phyloP scores from a whole-genome alignment of 2,329 filamentous ascomycete genomes.

The Pseudogymnoascus sp. region DNA sequence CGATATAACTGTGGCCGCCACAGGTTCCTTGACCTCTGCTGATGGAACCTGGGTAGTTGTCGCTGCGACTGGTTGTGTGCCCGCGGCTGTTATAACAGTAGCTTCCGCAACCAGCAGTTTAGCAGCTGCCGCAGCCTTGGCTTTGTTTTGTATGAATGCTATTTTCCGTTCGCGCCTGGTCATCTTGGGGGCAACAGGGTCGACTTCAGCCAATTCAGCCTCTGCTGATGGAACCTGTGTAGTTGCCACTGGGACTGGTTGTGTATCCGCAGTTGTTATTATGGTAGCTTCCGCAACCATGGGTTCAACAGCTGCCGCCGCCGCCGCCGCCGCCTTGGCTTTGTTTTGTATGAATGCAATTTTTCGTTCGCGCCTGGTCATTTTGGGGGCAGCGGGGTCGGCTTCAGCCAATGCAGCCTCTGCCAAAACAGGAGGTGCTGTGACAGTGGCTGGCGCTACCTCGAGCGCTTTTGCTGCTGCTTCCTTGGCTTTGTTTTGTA shows the following conservation, averaged over 20 bases:
- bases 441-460: background rate
- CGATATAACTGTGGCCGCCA: background rate
- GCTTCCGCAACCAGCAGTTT: background rate
- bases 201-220: no score
- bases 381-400: background rate
- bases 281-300: background rate
- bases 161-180: background rate
- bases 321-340: background rate
- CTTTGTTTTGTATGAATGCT: background rate
- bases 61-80: background rate
- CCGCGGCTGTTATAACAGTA: background rate
- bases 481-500: background rate
- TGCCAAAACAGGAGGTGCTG: background rate
- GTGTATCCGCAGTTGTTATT: background rate
- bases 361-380: background rate
- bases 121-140: background rate
- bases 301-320: background rate
- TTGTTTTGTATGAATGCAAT: background rate
- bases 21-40: background rate
- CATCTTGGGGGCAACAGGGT: background rate
- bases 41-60: background rate
- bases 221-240: background rate
- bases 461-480: background rate
- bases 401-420: background rate
- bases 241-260: background rate